These are phyloP conservation scores for Hypoxylon sp. DNA, from an alignment of 2,329 filamentous ascomycete genomes.

Conservation along the genomic window DNA sequence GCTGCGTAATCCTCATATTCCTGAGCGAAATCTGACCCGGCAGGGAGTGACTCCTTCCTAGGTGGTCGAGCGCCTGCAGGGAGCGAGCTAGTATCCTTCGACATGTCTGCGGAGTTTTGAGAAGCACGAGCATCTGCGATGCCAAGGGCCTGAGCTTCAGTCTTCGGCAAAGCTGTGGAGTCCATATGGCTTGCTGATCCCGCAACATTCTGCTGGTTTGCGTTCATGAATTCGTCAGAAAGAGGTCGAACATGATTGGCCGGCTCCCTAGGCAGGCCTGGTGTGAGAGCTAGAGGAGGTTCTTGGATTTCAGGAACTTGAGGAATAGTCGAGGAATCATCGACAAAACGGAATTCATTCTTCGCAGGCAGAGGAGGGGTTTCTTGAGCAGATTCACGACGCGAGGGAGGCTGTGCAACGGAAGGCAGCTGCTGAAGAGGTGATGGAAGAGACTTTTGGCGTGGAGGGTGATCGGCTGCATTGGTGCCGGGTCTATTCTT, in stretches of 20 bases:
- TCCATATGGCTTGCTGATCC: slow-evolving; percentile 45
- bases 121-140: slow-evolving; percentile 47
- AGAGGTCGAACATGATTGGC: slow-evolving; percentile 44
- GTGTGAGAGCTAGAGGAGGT: slow-evolving; percentile 56
- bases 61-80: slow-evolving; percentile 55
- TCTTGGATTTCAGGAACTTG: slow-evolving; percentile 57
- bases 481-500: slow-evolving; percentile 37
- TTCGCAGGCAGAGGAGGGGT: slow-evolving; percentile 43
- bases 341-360: slow-evolving; percentile 57
- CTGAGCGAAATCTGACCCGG: slow-evolving; percentile 38
- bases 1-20: slow-evolving; percentile 50
- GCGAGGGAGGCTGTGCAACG: slow-evolving; percentile 44
- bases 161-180: slow-evolving; percentile 39
- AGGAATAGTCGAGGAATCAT: slow-evolving; percentile 50
- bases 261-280: slow-evolving; percentile 46
- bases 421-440: slow-evolving; percentile 50
- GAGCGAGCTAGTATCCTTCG: slow-evolving; percentile 50
- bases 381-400: slow-evolving; percentile 34
- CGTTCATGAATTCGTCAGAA: slow-evolving; percentile 45
- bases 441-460: slow-evolving; percentile 64
- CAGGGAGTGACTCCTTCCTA: slow-evolving; percentile 56
- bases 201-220: slow-evolving; percentile 40
- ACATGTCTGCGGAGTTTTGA: slow-evolving; percentile 41
- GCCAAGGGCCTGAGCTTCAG: slow-evolving; percentile 45
- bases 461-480: slow-evolving; percentile 54